phyloP scores from a whole-genome alignment of 225 moss, liverwort and hornwort species.

The Antitrichia curtipendula region DNA sequence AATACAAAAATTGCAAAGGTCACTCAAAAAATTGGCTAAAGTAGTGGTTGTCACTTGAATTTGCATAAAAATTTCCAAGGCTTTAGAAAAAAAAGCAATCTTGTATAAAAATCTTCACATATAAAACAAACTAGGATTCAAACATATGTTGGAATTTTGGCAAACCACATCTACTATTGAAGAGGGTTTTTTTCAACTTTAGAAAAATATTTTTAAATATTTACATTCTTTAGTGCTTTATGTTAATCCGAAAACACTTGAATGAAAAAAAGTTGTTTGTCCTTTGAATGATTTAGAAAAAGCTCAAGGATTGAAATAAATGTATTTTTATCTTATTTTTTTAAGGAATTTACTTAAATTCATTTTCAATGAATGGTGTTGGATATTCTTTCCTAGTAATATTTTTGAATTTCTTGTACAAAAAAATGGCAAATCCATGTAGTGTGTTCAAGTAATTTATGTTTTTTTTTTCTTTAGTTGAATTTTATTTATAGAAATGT shows the following conservation, averaged over 20 bases:
- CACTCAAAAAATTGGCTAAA: not conserved
- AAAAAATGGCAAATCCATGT: not conserved
- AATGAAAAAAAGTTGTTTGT: not conserved
- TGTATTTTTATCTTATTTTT: not conserved
- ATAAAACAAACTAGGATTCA: not conserved
- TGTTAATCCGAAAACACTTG: not conserved
- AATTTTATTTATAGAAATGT: not conserved
- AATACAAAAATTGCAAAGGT: no score
- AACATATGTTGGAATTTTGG: not conserved
- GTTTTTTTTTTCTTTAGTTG: not conserved
- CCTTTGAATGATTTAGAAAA: no score
- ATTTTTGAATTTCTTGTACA: no score
- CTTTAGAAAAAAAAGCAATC: not conserved
- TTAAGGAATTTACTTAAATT: not conserved
- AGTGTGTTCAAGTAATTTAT: rapidly evolving
- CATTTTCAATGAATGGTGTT: not conserved
- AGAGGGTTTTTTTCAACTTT: not conserved
- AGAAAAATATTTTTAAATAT: not conserved
- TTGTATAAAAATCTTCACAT: not conserved
- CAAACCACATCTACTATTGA: not conserved
- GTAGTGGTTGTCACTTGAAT: not conserved
- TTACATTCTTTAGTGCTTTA: not conserved
- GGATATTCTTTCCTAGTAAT: not conserved
- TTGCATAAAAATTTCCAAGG: not conserved
- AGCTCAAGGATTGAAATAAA: not conserved